These are phyloP conservation scores for Arthrobotrys iridis DNA, from an alignment of 2,329 filamentous ascomycete species.

Conservation along the genomic window DNA sequence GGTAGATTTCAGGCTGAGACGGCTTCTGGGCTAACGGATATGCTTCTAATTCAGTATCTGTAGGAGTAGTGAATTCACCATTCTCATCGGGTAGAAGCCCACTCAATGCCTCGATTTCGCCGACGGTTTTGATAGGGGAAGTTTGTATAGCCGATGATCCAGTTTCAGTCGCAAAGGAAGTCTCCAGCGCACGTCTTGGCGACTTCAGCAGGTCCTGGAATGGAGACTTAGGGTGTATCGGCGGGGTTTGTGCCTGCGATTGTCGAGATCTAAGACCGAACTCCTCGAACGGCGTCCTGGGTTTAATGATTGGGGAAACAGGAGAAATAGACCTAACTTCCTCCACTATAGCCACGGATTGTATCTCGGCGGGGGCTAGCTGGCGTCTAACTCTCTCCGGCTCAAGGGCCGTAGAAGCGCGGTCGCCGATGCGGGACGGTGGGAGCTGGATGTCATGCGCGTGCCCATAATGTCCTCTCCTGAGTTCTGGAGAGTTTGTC, in stretches of 20 bases:
- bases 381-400: constrained; percentile 6
- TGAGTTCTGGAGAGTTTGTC: constrained; percentile 42
- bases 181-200: neutral
- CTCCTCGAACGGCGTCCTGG: constrained; percentile 38
- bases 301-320: constrained; percentile 36
- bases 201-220: constrained; percentile 27
- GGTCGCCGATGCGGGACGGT: constrained; percentile 43
- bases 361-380: neutral
- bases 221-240: constrained; percentile 31
- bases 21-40: constrained; percentile 44
- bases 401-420: constrained; percentile 38
- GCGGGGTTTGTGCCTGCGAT: constrained; percentile 25
- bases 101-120: constrained; percentile 32
- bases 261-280: constrained; percentile 36
- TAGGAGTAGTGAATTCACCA: neutral
- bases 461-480: constrained; percentile 24
- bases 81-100: constrained; percentile 25
- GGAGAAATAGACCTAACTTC: constrained; percentile 17
- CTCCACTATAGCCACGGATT: neutral
- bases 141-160: neutral
- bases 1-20: constrained; percentile 15
- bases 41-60: constrained; percentile 7
- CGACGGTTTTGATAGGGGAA: constrained; percentile 21
- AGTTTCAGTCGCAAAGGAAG: neutral
- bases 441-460: constrained; percentile 49